phyloP scores from a whole-genome alignment of 805 yeast genomes.

The Kregervanrija delftensis region DNA sequence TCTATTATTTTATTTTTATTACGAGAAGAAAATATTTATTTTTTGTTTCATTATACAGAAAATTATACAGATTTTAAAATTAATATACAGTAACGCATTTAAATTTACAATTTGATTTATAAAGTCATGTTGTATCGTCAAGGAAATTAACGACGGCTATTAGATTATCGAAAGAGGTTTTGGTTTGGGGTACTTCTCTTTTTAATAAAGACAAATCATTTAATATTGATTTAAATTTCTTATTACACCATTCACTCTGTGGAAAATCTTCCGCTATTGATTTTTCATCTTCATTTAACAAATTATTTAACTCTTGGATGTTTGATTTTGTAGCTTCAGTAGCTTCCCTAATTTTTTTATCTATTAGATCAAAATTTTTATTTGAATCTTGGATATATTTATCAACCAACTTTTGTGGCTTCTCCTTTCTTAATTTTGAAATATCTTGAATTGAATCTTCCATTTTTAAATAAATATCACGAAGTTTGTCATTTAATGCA shows the following conservation, averaged over 20 bases:
- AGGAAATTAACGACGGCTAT: conserved; percentile 16
- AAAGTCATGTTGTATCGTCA: background rate
- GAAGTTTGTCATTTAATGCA: conserved; percentile 50
- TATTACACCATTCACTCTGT: background rate
- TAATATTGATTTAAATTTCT: conserved; percentile 15
- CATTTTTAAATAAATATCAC: conserved; percentile 50
- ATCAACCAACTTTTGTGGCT: conserved; percentile 37
- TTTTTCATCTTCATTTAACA: too few species aligned
- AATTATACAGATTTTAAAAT: too few species aligned
- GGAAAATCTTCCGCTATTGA: too few species aligned
- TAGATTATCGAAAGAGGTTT: conserved; percentile 30
- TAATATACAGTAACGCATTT: too few species aligned
- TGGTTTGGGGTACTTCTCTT: conserved; percentile 29
- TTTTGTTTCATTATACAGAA: too few species aligned
- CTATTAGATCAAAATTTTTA: conserved; percentile 11
- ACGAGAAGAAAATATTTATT: too few species aligned
- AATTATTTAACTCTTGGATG: too few species aligned
- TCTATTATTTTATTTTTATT: too few species aligned
- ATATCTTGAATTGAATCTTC: conserved; percentile 57
- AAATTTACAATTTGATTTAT: too few species aligned
- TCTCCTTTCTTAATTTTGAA: conserved; percentile 45
- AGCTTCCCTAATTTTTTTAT: conserved; percentile 14
- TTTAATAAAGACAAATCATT: conserved; percentile 29
- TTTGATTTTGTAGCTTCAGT: conserved; percentile 5
- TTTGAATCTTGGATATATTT: conserved; percentile 28